Evolutionary conservation across 2,329 filamentous ascomycete genomes (phyloP), one percentile per base, ranked within the genome.

Genomic region (Aureobasidium mangrovei): DNA sequence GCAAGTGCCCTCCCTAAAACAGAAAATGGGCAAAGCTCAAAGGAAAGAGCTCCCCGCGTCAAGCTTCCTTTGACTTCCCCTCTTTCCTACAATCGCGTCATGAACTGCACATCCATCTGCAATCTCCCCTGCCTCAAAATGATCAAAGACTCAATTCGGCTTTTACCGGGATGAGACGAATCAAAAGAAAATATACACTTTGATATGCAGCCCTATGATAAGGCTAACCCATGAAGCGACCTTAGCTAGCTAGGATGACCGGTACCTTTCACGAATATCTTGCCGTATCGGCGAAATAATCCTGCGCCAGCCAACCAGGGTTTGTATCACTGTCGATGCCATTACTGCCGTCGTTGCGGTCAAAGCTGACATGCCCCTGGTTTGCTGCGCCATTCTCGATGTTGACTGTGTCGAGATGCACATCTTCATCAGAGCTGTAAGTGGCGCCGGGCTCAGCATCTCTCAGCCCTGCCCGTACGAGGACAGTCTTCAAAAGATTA

Each of bases 401-500:
- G 38, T 27, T 35, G 24, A 9, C 12, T 27, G 4, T 36, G n/a
- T 41, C 28, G 29, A 12, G 26, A 9, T 33, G 12, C 43, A 33
- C 43, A 35, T 46, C 29, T 26, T 35, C 12, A 26, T 26, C 43
- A 33, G 39, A 43, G 49, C 12, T 44, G 26, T 29, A 29, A 31
- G 12, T 38, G 26, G 29, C 12, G 26, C 26, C 6, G 12, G 40
- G 49, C 32, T 29, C 49, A 1, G 24, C 27, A 1, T 36, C 12
- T 32, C 27, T 53, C 46, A 61, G 41, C 6, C 59, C 58, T 24
- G 66, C 64, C 43, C 63, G 64, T 8, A 45, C 79, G 68, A 94
- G 77, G 2, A 86, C 86, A 62, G 85, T 81, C 53, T 81, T 76
- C 46, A 98, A 75, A 42, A 88, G 91, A 60, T 85, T 82, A 0